Conservation (phyloP, 768 basidiomycete genomes). For the Tulasnella sp. region DNA sequence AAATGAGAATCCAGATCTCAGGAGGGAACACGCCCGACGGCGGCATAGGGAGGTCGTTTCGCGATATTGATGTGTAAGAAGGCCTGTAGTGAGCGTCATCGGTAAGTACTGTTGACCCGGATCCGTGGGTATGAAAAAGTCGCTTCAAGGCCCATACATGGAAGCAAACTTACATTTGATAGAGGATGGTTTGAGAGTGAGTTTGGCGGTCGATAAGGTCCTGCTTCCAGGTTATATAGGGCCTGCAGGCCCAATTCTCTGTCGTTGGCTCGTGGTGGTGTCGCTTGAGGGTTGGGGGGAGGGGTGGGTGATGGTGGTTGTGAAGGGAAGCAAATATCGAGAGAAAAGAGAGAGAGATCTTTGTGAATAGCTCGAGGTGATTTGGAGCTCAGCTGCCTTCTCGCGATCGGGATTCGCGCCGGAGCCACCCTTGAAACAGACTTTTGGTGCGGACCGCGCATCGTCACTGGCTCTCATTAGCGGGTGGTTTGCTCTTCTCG, state of each 20-base stretch:
- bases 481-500: neutral
- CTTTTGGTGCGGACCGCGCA: slow-evolving; percentile 1
- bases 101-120: slow-evolving; percentile 2
- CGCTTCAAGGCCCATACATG: neutral
- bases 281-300: neutral
- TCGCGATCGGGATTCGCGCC: slow-evolving; percentile 20
- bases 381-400: slow-evolving; percentile 12
- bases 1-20: slow-evolving; percentile 30
- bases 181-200: neutral
- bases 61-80: neutral
- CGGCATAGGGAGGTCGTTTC: neutral
- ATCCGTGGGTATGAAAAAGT: slow-evolving; percentile 21
- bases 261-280: slow-evolving; percentile 3
- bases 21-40: slow-evolving; percentile 29
- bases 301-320: slow-evolving; percentile 11
- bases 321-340: slow-evolving; percentile 10
- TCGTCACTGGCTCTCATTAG: neutral
- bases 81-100: slow-evolving; percentile 13
- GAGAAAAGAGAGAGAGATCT: neutral
- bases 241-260: neutral
- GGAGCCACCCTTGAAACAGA: slow-evolving; percentile 4
- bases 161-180: slow-evolving; percentile 13
- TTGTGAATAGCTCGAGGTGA: slow-evolving; percentile 21
- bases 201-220: slow-evolving; percentile 10
- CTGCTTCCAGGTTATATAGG: slow-evolving; percentile 13